Base-by-base conservation (phyloP, 768 basidiomycete genomes). In the Tylopilus vinaceipallidus region DNA sequence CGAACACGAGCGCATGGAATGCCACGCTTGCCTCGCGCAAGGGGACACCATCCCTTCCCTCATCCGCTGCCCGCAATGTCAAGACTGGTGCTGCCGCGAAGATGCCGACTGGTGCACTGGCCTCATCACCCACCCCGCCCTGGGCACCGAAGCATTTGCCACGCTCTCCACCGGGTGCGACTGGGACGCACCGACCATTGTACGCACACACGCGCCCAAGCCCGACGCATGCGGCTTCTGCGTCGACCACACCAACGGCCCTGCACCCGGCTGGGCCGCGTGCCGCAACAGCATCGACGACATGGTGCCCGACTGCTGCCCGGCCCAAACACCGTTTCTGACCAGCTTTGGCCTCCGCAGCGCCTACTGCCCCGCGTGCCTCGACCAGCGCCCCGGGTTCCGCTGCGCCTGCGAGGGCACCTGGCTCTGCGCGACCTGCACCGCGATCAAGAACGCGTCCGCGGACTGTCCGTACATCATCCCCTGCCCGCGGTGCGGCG, bases 71-170 rank as follows among this genome's bases (percentile, higher is more conserved):
- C 23, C 47, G 24, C 8, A 0, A 3, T 57, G 61, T 20, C 13
- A 43, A 33, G 13, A 0, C 13, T 59, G 57, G 51, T 35, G 45
- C 36, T 63, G 57, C 10, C 45, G 30, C 11, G 43, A 49, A 23
- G 57, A 63, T 47, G 10, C 16, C 8, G 6, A 38, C 1, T 59
- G 60, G 60, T 63, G 60, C 32, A 20, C 38, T 4, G 61, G 61
- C 4, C 12, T 49, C 8, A 5, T 60, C 43, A 4, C 24, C 27
- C 19, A 53, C 3, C 61, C 51, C 9, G 9, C 48, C 11, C 17
- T 27, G 9, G 57, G 47, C 3, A 53, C 61, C 6, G n/a, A 35
- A 16, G 53, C 42, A 6, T 23, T 45, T 2, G 35, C 30, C 9
- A 11, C 51, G n/a, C 36, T 63, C 3, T 43, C 47, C 17, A 30